These are phyloP conservation scores for Dendryphion nanum DNA, from an alignment of 2,329 filamentous ascomycete genomes.

Conservation along the genomic window DNA sequence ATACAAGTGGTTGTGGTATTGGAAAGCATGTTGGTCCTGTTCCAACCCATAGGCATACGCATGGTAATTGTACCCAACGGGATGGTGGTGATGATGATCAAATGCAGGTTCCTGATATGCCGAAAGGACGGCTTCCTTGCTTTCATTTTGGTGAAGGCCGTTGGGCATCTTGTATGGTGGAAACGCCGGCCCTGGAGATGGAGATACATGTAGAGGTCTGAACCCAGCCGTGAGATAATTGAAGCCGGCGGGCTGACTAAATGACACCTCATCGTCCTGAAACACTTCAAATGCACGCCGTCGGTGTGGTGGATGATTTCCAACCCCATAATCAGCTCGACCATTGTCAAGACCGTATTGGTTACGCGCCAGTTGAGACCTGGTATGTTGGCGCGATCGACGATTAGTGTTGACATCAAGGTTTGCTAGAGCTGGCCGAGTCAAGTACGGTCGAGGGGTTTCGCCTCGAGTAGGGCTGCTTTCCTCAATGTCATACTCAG, in stretches of 20 bases:
- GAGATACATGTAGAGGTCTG: slow-evolving; percentile 12
- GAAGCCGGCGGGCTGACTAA: slow-evolving; percentile 30
- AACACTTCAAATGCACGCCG: slow-evolving; percentile 43
- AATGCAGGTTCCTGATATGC: slow-evolving; percentile 20
- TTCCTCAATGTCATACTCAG: slow-evolving; percentile 38
- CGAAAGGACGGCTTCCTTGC: slow-evolving; percentile 33
- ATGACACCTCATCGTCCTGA: slow-evolving; percentile 38
- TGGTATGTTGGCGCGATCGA: slow-evolving; percentile 29
- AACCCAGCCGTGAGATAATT: slow-evolving; percentile 36
- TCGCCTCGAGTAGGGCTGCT: slow-evolving; percentile 38
- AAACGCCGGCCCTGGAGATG: slow-evolving; percentile 20
- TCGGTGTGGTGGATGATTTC: slow-evolving; percentile 28
- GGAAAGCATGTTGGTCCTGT: slow-evolving; percentile 27
- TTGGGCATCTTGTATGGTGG: slow-evolving; percentile 26
- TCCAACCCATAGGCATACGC: slow-evolving; percentile 27
- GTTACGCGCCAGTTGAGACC: too few relatives aligned
- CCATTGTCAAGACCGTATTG: slow-evolving; percentile 29
- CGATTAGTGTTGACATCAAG: slow-evolving; percentile 31
- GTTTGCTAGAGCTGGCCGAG: slow-evolving; percentile 28
- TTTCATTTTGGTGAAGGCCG: slow-evolving; percentile 29
- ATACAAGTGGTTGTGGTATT: slow-evolving; percentile 25
- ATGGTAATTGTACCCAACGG: slow-evolving; percentile 24
- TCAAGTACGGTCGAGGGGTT: slow-evolving; percentile 26
- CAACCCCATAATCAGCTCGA: slow-evolving; percentile 31
- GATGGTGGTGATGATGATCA: slow-evolving; percentile 23